A percentile compares a stretch with the other conserved stretches of the same genome.
These are phyloP conservation scores for Tylopilus cervinicoccineus DNA, from an alignment of 768 basidiomycete species.

Conservation along the genomic window DNA sequence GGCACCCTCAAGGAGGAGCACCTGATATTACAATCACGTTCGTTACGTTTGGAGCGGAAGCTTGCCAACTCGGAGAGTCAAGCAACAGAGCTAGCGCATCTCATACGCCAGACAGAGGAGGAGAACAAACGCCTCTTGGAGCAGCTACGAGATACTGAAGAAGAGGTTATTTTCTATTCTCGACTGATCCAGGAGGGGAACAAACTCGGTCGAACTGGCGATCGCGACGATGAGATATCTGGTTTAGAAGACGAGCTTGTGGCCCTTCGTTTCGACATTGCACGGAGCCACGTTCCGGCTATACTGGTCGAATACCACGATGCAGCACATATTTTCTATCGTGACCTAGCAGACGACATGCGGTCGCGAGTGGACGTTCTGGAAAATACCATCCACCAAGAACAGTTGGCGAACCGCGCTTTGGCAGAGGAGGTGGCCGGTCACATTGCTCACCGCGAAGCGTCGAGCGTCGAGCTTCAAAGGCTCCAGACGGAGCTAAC, in stretches of 20 bases:
- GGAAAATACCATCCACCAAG: slow-evolving; percentile 11
- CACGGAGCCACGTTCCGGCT: slow-evolving; percentile 6
- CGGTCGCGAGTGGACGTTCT: slow-evolving; percentile 10
- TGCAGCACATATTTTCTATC: slow-evolving; percentile 36
- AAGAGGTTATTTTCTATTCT: slow-evolving; percentile 16
- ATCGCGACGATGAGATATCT: neutral
- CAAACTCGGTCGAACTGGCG: neutral
- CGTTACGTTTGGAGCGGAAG: slow-evolving; percentile 60
- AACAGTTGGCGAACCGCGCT: slow-evolving; percentile 14
- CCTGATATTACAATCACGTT: slow-evolving; percentile 36
- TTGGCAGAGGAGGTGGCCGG: slow-evolving; percentile 37
- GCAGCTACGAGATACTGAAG: slow-evolving; percentile 16
- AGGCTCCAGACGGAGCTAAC: slow-evolving; percentile 36
- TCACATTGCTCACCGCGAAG: slow-evolving; percentile 39
- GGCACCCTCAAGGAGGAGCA: slow-evolving; percentile 39
- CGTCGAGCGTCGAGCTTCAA: slow-evolving; percentile 40
- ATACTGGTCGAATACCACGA: slow-evolving; percentile 14
- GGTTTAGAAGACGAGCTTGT: slow-evolving; percentile 19
- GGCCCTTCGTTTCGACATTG: slow-evolving; percentile 16
- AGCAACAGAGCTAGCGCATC: slow-evolving; percentile 57
- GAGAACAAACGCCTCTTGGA: slow-evolving; percentile 42
- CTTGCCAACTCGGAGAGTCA: slow-evolving; percentile 66
- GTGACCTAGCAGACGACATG: slow-evolving; percentile 34
- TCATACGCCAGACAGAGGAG: slow-evolving; percentile 56
- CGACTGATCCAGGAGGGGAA: slow-evolving; percentile 11